A percentile compares a stretch with the other conserved stretches of the same genome.
phyloP scores from a whole-genome alignment of 2,329 filamentous ascomycete species.

The Monosporascus sp. region DNA sequence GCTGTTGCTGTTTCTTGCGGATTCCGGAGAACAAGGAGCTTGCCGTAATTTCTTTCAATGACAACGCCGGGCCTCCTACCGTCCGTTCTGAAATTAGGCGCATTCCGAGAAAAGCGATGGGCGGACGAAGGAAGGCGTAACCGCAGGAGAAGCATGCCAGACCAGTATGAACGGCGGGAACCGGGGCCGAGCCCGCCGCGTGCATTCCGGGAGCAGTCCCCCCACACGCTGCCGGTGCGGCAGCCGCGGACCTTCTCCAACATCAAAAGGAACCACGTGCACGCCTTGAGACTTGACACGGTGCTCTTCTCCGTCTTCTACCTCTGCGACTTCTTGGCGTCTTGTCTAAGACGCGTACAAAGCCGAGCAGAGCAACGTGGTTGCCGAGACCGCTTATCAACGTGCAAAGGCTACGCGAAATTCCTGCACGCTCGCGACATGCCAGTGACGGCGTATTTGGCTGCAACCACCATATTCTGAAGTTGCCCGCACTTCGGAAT shows the following conservation, averaged over 20 bases:
- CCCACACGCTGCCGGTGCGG: constrained; percentile 46
- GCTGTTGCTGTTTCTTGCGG: too few relatives aligned
- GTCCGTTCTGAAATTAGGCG: too few relatives aligned
- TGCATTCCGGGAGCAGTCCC: constrained; percentile 30
- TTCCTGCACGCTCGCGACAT: constrained; percentile 49
- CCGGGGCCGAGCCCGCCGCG: constrained; percentile 10
- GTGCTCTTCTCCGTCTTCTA: constrained; percentile 64
- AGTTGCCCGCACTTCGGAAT: constrained; percentile 59
- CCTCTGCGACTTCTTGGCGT: constrained; percentile 44
- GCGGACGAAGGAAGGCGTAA: constrained; percentile 1
- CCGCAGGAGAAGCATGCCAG: constrained; percentile 8
- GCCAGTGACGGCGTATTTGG: constrained; percentile 47
- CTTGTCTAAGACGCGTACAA: constrained; percentile 30
- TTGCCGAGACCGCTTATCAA: constrained; percentile 52
- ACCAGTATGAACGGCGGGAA: constrained; percentile 3
- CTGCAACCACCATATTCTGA: constrained; percentile 55
- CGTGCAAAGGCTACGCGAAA: constrained; percentile 57
- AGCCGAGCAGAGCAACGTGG: constrained; percentile 54
- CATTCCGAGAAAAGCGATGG: too few relatives aligned
- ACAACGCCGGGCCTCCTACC: too few relatives aligned
- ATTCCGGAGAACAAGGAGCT: too few relatives aligned
- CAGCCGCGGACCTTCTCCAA: constrained; percentile 34
- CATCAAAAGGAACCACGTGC: constrained; percentile 33
- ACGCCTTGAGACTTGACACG: constrained; percentile 43
- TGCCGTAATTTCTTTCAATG: too few relatives aligned